Base-by-base conservation (phyloP, 768 basidiomycete genomes). In the Agrocybe praecox region DNA sequence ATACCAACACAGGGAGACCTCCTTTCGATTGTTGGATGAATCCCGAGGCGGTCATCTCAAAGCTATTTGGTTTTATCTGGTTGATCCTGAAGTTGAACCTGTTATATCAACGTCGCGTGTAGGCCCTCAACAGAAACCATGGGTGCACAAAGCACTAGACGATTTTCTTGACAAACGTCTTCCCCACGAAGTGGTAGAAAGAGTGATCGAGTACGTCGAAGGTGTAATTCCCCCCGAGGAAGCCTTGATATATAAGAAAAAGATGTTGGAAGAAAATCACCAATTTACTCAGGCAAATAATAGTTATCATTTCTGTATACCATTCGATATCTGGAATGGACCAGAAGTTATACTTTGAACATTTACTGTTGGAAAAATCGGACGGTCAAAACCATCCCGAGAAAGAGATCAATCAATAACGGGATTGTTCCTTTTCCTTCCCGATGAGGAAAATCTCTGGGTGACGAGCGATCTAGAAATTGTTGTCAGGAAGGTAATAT, bases 41-140 rank as follows among this genome's bases (percentile, higher is more conserved):
- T 62, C 69, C 6, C 73, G 71, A 52, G 70, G 72, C 10, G 84
- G 83, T 1, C 73, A 74, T 45, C 67, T 79, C 24, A 79, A 69
- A 12, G 65, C 80, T 10, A 56, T 85, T 18, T 69, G 69, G 24
- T 75, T 84, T 58, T 77, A 73, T 64, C 75, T 86, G n/a, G 73
- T 82, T 4, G 80, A 81, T 60, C 79, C 80, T 7, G 76, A 78
- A 14, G 69, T 76, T 24, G 60, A 59, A 23, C 72, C 72, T 6
- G 70, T 80, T 6, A 65, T 74, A 1, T 80, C 80, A 0, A 82
- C 82, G 0, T 59, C 75, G 7, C 51, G 59, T 2, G 80, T 85
- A 23, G 71, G 78, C 14, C 82, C 82, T 19, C 85, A 86, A 63
- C 82, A 84, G 60, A 67, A 69, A 52, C 64, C 65, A 6, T 83